phyloP scores from a whole-genome alignment of 176 grass and related monocot species.

The Panicum miliaceum region DNA sequence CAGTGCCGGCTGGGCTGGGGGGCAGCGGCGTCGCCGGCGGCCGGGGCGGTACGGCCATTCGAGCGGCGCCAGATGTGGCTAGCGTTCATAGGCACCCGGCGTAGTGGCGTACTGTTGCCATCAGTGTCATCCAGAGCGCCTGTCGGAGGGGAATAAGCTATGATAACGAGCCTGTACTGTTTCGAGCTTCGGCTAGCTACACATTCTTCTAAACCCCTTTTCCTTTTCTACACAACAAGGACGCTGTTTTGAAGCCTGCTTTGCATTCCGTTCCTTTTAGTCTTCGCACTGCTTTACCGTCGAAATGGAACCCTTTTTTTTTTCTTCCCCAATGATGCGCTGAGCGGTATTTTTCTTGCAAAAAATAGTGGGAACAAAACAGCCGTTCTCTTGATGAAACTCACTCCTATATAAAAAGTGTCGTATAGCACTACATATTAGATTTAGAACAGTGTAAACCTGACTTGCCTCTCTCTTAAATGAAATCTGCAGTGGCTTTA shows the following conservation, averaged over 20 bases:
- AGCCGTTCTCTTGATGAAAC: not conserved
- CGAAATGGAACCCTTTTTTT: not conserved
- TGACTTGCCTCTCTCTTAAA: too few relatives aligned
- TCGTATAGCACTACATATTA: too few relatives aligned
- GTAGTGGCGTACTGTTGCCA: not conserved
- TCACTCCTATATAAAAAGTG: too few relatives aligned
- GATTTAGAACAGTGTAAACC: too few relatives aligned
- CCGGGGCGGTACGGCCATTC: not conserved
- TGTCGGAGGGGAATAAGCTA: constrained; percentile 24
- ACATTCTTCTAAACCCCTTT: not conserved
- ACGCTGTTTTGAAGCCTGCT: not conserved
- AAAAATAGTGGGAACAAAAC: too few relatives aligned
- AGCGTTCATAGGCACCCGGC: not conserved
- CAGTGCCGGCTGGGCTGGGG: constrained; percentile 12
- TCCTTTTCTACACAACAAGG: not conserved
- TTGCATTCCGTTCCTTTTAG: not conserved
- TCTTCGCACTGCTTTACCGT: not conserved
- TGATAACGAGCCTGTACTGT: not conserved
- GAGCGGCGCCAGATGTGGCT: constrained; percentile 19
- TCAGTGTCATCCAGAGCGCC: not conserved
- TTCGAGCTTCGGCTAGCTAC: not conserved
- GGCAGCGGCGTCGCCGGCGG: not conserved
- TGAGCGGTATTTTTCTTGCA: not conserved
- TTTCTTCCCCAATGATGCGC: not conserved
- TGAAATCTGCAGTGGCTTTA: too few relatives aligned